Evolutionary conservation across 257 asterid species (phyloP).

Genomic region (Penstemon barbatus): DNA sequence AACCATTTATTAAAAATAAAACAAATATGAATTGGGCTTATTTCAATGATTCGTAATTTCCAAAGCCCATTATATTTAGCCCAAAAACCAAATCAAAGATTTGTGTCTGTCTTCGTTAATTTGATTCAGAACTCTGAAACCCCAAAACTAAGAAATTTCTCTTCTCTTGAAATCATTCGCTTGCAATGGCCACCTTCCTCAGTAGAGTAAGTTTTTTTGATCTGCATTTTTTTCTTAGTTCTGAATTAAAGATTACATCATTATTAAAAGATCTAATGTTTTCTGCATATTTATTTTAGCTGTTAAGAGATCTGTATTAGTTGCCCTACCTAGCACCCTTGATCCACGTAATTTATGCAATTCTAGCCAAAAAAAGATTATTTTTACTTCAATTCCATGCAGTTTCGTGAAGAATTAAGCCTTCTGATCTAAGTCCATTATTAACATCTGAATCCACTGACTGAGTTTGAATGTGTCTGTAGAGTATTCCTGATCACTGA

Average conservation of each 20-base stretch:
- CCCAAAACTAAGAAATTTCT: background rate
- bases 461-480: background rate
- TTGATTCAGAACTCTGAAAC: slow-evolving; percentile 20
- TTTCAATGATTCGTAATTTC: too few relatives aligned
- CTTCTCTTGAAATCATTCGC: background rate
- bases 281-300: background rate
- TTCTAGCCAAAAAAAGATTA: background rate
- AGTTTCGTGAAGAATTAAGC: background rate
- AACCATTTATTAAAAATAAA: too few relatives aligned
- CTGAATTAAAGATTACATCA: too few relatives aligned
- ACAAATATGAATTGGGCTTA: too few relatives aligned
- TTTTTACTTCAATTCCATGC: background rate
- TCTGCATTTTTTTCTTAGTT: background rate
- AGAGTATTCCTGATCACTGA: background rate
- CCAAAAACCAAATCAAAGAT: too few relatives aligned
- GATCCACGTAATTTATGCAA: background rate
- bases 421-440: slow-evolving; percentile 16
- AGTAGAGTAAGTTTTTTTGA: slow-evolving; percentile 39
- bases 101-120: background rate
- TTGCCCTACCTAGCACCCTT: too few relatives aligned
- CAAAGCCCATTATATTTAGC: too few relatives aligned
- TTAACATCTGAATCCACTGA: background rate
- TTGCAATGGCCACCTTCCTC: slow-evolving; percentile 51
- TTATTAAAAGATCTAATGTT: slow-evolving; percentile 5
- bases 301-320: slow-evolving; percentile 26